Conservation (phyloP, 371 early-diverging fungal species). For the Mucor racemosus region DNA sequence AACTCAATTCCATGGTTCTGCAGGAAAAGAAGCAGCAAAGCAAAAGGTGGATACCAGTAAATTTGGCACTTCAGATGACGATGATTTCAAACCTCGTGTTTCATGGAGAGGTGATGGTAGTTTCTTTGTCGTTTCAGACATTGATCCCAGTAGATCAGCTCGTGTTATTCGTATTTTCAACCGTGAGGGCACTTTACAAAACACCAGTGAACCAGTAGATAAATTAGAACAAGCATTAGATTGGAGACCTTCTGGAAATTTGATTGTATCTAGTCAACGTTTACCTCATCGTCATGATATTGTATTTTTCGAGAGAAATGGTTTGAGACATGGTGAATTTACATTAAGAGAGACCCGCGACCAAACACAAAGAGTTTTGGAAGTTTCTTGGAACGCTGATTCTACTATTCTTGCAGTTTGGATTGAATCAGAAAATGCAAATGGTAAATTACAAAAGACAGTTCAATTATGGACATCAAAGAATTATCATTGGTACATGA, state of each 20-base stretch:
- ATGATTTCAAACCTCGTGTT: slow-evolving; percentile 76
- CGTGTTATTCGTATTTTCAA: slow-evolving; percentile 83
- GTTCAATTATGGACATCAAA: slow-evolving; percentile 92
- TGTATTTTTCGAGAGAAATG: slow-evolving; percentile 94
- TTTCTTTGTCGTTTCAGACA: slow-evolving; percentile 73
- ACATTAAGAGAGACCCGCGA: slow-evolving; percentile 60
- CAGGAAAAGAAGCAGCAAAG: slow-evolving; percentile 80
- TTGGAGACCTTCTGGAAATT: slow-evolving; percentile 91
- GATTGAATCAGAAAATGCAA: slow-evolving; percentile 48
- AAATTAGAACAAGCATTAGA: slow-evolving; percentile 80
- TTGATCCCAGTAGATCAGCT: slow-evolving; percentile 60
- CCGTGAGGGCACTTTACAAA: slow-evolving; percentile 84
- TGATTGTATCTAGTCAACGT: slow-evolving; percentile 86
- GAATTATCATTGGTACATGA: slow-evolving; percentile 97
- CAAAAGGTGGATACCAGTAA: slow-evolving; percentile 56
- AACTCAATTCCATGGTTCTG: slow-evolving; percentile 96
- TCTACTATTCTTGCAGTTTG: slow-evolving; percentile 85
- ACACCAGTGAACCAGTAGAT: slow-evolving; percentile 81
- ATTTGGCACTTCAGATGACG: slow-evolving; percentile 69
- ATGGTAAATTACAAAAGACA: slow-evolving; percentile 35
- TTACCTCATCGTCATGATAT: slow-evolving; percentile 86
- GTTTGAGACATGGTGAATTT: slow-evolving; percentile 94
- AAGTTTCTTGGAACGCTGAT: slow-evolving; percentile 87
- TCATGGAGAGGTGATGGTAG: slow-evolving; percentile 95
- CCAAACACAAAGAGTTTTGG: slow-evolving; percentile 50